Evolutionary conservation across 768 basidiomycete species (phyloP), one percentile per base, ranked within the genome.

Genomic region (Hortiboletus campestris): DNA sequence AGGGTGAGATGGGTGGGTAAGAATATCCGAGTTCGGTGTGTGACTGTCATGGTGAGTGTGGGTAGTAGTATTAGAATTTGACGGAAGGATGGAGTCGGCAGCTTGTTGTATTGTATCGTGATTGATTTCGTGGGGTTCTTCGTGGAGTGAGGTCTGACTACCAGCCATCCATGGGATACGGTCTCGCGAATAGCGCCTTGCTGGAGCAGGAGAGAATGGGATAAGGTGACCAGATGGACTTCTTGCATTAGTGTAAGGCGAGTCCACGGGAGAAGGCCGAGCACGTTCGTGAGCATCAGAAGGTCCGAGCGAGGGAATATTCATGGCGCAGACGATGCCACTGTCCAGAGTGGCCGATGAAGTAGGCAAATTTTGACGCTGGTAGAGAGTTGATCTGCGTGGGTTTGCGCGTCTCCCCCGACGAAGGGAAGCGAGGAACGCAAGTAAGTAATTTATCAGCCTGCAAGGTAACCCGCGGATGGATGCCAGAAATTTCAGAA

Each of bases 161-260:
- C 55, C 45, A 17, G 38, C 10, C 17, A 58, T 49, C 56, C 50
- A 56, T 8, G 60, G 13, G 2, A 54, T 34, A 42, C 28, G 4
- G 14, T 50, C 56, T 42, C 42, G 58, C 2, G 65, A 59, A 45
- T 46, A 44, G 22, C 43, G 58, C 31, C 58, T 62, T 49, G 53
- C 45, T 8, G 51, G 56, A 35, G 43, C 11, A 6, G 53, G 67
- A 17, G 65, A 46, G 40, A 42, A 45, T 9, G 65, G 65, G 3
- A 39, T 4, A 16, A 69, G 59, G 25, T 67, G 66, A 17, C 59
- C 65, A 34, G 65, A 67, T 8, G 47, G 48, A 11, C 64, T 63
- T 36, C 56, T 60, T 20, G 39, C 28, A 42, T 10, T 52, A 28
- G 35, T 43, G n/a, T 60, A 65, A 14, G 58, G 55, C 20, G 32